phyloP scores from a whole-genome alignment of 2,329 filamentous ascomycete species.

The Neonectria faginata region DNA sequence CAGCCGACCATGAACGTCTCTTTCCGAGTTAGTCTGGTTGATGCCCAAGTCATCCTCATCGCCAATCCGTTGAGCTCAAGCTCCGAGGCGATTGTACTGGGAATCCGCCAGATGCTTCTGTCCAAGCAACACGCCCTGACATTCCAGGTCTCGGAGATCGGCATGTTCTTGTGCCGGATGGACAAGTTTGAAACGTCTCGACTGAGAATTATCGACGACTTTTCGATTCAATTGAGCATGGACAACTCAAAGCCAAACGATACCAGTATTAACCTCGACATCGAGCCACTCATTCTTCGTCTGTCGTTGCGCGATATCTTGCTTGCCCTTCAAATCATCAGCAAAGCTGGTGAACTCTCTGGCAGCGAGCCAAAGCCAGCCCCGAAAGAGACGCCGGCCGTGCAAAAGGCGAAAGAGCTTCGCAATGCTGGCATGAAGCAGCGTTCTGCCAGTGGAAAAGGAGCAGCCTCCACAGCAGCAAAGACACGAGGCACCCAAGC shows the following conservation, averaged over 20 bases:
- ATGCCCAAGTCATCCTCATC: slow-evolving; percentile 95
- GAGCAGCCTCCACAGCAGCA: slow-evolving; percentile 61
- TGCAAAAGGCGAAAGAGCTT: slow-evolving; percentile 68
- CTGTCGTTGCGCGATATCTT: slow-evolving; percentile 95
- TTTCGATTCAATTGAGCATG: slow-evolving; percentile 90
- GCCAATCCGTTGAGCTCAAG: slow-evolving; percentile 91
- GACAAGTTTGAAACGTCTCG: slow-evolving; percentile 93
- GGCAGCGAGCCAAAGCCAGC: slow-evolving; percentile 65
- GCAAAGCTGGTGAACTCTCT: slow-evolving; percentile 89
- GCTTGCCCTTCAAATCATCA: slow-evolving; percentile 90
- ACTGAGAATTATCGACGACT: slow-evolving; percentile 94
- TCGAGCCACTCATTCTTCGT: slow-evolving; percentile 91
- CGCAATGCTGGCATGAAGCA: slow-evolving; percentile 63
- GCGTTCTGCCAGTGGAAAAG: slow-evolving; percentile 67
- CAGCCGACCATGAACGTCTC: slow-evolving; percentile 75
- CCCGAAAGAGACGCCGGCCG: slow-evolving; percentile 54
- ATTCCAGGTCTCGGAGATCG: slow-evolving; percentile 91
- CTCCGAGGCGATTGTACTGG: slow-evolving; percentile 95
- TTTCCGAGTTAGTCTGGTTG: slow-evolving; percentile 92
- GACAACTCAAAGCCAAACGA: slow-evolving; percentile 73
- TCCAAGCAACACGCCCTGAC: slow-evolving; percentile 95
- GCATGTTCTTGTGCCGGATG: slow-evolving; percentile 99
- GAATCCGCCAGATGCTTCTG: slow-evolving; percentile 91
- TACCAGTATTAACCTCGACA: slow-evolving; percentile 85
- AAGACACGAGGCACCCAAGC: slow-evolving; percentile 53